Percentiles rank a stretch among this genome's conserved stretches.
Conservation (phyloP, 1,139 yeast genomes). For the Magnusiomyces tetraspermus region DNA sequence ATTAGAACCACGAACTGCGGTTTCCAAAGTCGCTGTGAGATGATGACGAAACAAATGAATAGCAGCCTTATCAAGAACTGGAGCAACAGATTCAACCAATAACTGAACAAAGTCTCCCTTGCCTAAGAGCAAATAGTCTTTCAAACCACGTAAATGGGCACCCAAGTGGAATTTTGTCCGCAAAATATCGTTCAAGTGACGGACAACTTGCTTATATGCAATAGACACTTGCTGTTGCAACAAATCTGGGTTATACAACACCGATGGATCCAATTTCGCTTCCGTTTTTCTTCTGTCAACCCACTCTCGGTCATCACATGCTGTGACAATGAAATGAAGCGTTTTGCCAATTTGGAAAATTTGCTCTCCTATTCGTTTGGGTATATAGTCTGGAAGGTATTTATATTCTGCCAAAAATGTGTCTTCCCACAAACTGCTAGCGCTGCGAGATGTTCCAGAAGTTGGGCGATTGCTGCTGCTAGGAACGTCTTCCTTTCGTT, state of each 20-base stretch:
- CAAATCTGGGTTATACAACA: conserved; percentile 20
- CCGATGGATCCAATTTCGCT: conserved; percentile 7
- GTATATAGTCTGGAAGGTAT: conserved; percentile 54
- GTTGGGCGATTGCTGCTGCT: background rate
- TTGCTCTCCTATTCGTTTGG: conserved; percentile 40
- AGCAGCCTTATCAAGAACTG: conserved; percentile 53
- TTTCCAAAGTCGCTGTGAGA: conserved; percentile 53
- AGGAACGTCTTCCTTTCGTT: conserved; percentile 11
- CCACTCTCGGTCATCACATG: conserved; percentile 58
- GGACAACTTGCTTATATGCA: conserved; percentile 51
- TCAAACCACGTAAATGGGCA: conserved; percentile 52
- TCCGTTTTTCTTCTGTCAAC: conserved; percentile 33
- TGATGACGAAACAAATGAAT: conserved; percentile 54
- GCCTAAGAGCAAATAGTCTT: conserved; percentile 59
- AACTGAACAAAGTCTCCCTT: conserved; percentile 70
- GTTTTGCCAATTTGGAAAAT: conserved; percentile 74
- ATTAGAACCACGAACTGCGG: conserved; percentile 58
- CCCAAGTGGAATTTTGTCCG: conserved; percentile 43
- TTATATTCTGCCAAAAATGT: conserved; percentile 28
- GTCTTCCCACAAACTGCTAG: conserved; percentile 24
- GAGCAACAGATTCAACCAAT: conserved; percentile 48
- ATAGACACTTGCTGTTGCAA: conserved; percentile 39
- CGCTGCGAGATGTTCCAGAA: background rate
- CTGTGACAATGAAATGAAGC: conserved; percentile 53
- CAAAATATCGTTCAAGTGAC: conserved; percentile 44